Conservation (phyloP, 768 basidiomycete species). For the Lentinula detonsa region DNA sequence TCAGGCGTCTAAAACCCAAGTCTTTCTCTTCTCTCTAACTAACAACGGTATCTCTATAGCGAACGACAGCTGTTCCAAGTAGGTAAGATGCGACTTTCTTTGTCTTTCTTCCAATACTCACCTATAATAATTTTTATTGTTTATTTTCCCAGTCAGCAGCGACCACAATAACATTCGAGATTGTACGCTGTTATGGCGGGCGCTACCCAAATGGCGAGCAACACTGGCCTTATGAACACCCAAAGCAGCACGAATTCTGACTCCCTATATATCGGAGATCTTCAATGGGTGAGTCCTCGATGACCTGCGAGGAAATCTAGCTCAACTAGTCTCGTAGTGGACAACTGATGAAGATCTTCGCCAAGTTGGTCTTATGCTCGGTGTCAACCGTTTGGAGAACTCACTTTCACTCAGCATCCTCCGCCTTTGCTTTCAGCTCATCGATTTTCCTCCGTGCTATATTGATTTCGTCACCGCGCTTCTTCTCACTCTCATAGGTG, state of each 20-base stretch:
- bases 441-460: no score
- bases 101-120: no score
- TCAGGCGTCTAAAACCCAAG: not conserved
- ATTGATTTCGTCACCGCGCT: no score
- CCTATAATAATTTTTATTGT: not conserved
- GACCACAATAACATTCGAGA: no score
- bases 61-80: no score
- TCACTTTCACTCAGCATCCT: no score
- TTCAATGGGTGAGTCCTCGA: constrained; percentile 79
- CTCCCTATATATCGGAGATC: constrained; percentile 81
- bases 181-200: not conserved
- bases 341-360: constrained; percentile 94
- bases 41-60: no score
- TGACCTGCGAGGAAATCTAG: constrained; percentile 14
- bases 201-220: constrained; percentile 20
- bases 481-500: no score
- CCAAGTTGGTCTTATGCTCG: constrained; percentile 62
- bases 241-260: constrained; percentile 42
- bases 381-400: no score
- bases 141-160: not conserved
- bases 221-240: constrained; percentile 17
- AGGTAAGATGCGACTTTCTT: no score
- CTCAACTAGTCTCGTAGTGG: constrained; percentile 57
- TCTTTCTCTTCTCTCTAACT: no score
- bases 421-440: no score